Conservation (phyloP, 495 filamentous ascomycete genomes). For the Trichoderma erinaceum region DNA sequence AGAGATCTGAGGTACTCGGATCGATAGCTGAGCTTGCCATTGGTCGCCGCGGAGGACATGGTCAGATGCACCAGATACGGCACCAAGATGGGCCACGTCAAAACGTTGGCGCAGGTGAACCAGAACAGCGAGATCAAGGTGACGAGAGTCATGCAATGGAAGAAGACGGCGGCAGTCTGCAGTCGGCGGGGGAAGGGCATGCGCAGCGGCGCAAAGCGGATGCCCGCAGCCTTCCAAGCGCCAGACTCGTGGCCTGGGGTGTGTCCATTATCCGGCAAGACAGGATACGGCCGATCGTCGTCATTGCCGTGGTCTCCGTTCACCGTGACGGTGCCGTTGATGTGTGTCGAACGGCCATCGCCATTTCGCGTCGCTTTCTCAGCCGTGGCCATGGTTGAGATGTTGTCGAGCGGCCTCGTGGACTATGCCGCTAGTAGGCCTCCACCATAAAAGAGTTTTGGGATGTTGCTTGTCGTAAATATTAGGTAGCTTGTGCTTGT, state of each 20-base stretch:
- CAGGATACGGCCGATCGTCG: neutral
- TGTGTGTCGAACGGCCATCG: neutral
- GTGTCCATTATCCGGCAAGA: neutral
- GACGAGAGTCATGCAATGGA: slow-evolving; percentile 78
- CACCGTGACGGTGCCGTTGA: neutral
- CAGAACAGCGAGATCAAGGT: slow-evolving; percentile 76
- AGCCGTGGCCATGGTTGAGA: neutral
- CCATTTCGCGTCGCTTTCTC: neutral
- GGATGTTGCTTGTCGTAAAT: no score
- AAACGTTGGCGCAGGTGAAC: slow-evolving; percentile 80
- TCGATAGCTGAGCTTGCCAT: slow-evolving; percentile 67
- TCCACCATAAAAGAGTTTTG: neutral
- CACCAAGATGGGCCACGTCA: slow-evolving; percentile 87
- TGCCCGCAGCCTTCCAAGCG: slow-evolving; percentile 24
- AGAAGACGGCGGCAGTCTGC: slow-evolving; percentile 79
- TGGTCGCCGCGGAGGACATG: slow-evolving; percentile 66
- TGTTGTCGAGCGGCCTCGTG: neutral
- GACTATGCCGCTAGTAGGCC: neutral
- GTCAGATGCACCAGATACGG: slow-evolving; percentile 82
- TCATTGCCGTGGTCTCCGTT: neutral
- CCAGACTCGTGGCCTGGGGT: slow-evolving; percentile 1
- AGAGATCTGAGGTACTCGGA: slow-evolving; percentile 65
- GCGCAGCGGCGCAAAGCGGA: slow-evolving; percentile 83
- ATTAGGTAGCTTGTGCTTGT: neutral
- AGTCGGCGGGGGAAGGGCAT: slow-evolving; percentile 78